Evolutionary conservation across 441 rosid species (phyloP).

Genomic region (Theobroma grandiflorum): DNA sequence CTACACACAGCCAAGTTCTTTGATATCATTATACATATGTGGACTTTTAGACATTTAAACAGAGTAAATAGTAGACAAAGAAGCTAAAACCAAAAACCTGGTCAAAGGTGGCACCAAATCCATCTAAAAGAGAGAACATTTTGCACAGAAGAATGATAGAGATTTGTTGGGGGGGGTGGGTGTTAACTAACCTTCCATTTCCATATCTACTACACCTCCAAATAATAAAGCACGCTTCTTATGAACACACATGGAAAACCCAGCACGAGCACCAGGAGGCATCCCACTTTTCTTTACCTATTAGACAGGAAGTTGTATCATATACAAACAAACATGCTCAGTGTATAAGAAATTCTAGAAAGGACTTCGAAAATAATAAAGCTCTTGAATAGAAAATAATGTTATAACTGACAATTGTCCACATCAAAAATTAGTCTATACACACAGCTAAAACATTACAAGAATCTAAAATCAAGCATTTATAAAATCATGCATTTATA

Average conservation of each 20-base stretch:
- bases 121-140: slow-evolving; percentile 6
- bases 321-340: neutral
- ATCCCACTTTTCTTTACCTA: slow-evolving; percentile 96
- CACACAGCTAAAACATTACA: neutral
- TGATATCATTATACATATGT: neutral
- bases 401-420: neutral
- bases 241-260: slow-evolving; percentile 93
- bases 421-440: neutral
- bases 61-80: neutral
- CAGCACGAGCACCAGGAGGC: slow-evolving; percentile 98
- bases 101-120: slow-evolving; percentile 7
- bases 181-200: slow-evolving; percentile 74
- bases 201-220: slow-evolving; percentile 98
- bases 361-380: slow-evolving; percentile 8
- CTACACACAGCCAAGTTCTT: neutral
- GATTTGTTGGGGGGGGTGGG: neutral
- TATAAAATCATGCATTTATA: neutral
- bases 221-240: slow-evolving; percentile 94
- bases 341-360: neutral
- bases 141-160: neutral
- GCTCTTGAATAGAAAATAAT: neutral
- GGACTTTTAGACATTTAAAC: neutral
- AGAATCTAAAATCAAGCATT: neutral
- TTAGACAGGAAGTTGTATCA: slow-evolving; percentile 28
- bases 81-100: neutral